Evolutionary conservation across 2,329 filamentous ascomycete species (phyloP), one percentile per base, ranked within the genome.

Genomic region (Alternaria longipes): DNA sequence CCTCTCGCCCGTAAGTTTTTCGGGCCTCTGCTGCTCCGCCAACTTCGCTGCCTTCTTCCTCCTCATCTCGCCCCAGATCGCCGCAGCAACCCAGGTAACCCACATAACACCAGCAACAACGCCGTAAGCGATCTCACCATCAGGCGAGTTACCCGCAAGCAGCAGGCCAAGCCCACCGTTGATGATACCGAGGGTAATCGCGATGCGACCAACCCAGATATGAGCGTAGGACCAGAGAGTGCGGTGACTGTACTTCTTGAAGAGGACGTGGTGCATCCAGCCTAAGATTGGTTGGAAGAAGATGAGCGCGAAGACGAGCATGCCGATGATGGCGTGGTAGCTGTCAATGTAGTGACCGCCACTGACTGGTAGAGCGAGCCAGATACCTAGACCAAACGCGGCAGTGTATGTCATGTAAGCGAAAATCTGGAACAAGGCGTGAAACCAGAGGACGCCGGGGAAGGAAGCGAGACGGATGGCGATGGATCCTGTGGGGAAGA

Each of bases 161-260:
- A 77, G 74, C 38, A 87, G 80, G 0, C 86, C 86, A 1, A 87
- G 72, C 0, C 85, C 86, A n/a, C 84, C 86, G 67, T 87, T 87
- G 70, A 87, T 79, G 57, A 87, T 84, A 3, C 84, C 86, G 1
- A 87, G 74, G 0, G 81, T 77, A 12, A 88, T 81, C 22, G 83
- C 77, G 28, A 78, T 65, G 5, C 86, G 80, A 18, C 86, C 86
- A 26, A 86, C 68, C 86, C 86, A 88, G 49, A 86, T 78, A 66
- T 88, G 86, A 3, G 74, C 75, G 61, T 84, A 80, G 0, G 83
- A 84, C 71, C 81, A 83, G 7, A 80, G 63, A 1, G 81, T 83
- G 34, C 83, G 82, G 14, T 71, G 72, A 8, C 79, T 78, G 14
- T 80, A 79, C 63, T 81, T 83, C 54, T 82, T 82, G 77, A 82